Percentiles rank a stretch among this genome's conserved stretches.
These are phyloP conservation scores for Penicillium pancosmium DNA, from an alignment of 495 filamentous ascomycete genomes.

Conservation along the genomic window DNA sequence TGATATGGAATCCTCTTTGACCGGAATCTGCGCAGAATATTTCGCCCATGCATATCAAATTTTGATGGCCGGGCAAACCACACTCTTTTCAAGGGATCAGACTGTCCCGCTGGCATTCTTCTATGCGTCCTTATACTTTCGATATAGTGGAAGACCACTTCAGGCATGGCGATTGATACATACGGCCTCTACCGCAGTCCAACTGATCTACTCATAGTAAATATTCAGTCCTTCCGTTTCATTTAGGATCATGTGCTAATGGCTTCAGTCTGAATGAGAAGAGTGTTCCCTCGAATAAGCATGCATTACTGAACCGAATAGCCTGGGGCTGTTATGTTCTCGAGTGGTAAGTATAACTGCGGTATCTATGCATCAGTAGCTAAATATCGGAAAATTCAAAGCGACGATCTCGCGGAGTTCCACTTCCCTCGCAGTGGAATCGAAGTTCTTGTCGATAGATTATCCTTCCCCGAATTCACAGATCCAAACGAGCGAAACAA, in stretches of 20 bases:
- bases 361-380: not conserved
- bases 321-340: conserved; percentile 26
- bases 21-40: conserved; percentile 18
- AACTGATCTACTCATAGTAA: conserved; percentile 19
- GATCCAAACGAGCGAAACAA: conserved; percentile 8
- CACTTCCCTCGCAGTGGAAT: conserved; percentile 24
- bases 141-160: conserved; percentile 20
- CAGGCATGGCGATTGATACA: conserved; percentile 20
- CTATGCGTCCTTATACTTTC: conserved; percentile 25
- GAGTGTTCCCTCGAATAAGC: conserved; percentile 6
- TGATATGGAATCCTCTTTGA: conserved; percentile 15
- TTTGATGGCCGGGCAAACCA: conserved; percentile 2
- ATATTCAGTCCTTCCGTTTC: not conserved
- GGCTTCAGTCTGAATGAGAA: conserved; percentile 12
- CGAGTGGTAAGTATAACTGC: conserved; percentile 15
- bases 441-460: conserved; percentile 18
- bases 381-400: not conserved
- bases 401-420: conserved; percentile 27
- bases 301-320: conserved; percentile 14
- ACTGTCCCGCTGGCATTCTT: conserved; percentile 18
- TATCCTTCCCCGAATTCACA: conserved; percentile 18
- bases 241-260: too few species aligned
- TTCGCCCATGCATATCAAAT: conserved; percentile 20
- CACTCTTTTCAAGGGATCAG: conserved; percentile 9
- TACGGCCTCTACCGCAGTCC: conserved; percentile 14